Conservation (phyloP, 495 filamentous ascomycete species). For the Aspergillus steynii region DNA sequence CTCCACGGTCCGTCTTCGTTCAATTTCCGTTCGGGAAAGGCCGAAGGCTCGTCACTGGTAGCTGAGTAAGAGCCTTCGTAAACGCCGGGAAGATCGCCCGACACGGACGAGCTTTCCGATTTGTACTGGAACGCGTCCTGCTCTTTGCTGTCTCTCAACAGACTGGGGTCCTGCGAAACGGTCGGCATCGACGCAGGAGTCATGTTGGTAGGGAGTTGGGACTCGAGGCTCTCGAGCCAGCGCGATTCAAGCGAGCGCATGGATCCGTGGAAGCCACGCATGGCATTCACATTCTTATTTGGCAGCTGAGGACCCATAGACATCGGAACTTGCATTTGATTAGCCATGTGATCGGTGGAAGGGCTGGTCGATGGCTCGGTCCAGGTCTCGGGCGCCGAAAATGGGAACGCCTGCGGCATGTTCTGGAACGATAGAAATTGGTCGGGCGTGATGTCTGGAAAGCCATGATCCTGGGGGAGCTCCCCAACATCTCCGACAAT, state of each 20-base stretch:
- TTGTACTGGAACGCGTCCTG: slow-evolving; percentile 41
- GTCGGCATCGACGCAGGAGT: slow-evolving; percentile 28
- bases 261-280: slow-evolving; percentile 29
- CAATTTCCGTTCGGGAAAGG: slow-evolving; percentile 33
- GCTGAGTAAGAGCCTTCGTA: slow-evolving; percentile 42
- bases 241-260: slow-evolving; percentile 40
- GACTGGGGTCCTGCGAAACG: slow-evolving; percentile 18
- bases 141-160: slow-evolving; percentile 23
- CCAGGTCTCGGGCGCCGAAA: slow-evolving; percentile 35
- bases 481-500: slow-evolving; percentile 46
- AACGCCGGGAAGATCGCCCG: slow-evolving; percentile 36
- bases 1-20: slow-evolving; percentile 40
- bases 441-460: slow-evolving; percentile 34
- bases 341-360: slow-evolving; percentile 24
- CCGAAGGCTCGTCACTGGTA: slow-evolving; percentile 35
- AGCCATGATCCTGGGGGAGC: slow-evolving; percentile 35
- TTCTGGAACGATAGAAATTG: slow-evolving; percentile 38
- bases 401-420: slow-evolving; percentile 35
- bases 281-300: slow-evolving; percentile 21
- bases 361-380: slow-evolving; percentile 23
- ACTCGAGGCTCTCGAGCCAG: slow-evolving; percentile 40
- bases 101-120: slow-evolving; percentile 43
- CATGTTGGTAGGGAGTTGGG: slow-evolving; percentile 37
- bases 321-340: slow-evolving; percentile 24
- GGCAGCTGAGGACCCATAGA: slow-evolving; percentile 26